Evolutionary conservation across 2,329 filamentous ascomycete genomes (phyloP).

Genomic region (Neurospora crassa): DNA sequence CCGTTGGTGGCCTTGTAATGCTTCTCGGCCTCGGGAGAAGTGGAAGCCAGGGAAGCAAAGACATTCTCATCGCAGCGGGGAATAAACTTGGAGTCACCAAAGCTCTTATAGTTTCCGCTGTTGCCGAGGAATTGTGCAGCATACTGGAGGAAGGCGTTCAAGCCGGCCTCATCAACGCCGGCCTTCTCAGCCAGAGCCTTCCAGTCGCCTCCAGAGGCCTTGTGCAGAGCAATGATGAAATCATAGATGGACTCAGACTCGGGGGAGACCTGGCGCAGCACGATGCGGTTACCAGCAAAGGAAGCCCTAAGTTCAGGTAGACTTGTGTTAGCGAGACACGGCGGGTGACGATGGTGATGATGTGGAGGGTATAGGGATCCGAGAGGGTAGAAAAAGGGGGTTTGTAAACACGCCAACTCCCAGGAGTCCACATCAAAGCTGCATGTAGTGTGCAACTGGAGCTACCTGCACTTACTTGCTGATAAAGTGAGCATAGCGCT

Average conservation of each 20-base stretch:
- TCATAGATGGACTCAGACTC: conserved; percentile 77
- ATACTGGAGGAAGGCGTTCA: conserved; percentile 66
- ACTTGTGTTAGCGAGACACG: conserved; percentile 2
- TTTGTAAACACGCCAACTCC: background rate
- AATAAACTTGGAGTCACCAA: conserved; percentile 77
- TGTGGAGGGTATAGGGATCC: background rate
- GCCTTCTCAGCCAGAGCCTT: conserved; percentile 54
- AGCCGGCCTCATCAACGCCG: conserved; percentile 51
- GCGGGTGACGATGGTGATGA: background rate
- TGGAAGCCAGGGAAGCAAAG: conserved; percentile 54
- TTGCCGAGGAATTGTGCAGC: conserved; percentile 72
- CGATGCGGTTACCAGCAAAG: conserved; percentile 67
- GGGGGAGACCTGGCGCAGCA: conserved; percentile 71
- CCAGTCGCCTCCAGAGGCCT: conserved; percentile 60
- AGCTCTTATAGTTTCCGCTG: conserved; percentile 77
- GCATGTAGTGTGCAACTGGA: background rate
- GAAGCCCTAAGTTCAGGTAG: conserved; percentile 47
- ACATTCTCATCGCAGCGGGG: conserved; percentile 57
- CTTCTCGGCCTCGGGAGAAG: conserved; percentile 49
- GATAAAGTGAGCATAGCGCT: conserved; percentile 86
- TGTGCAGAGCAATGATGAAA: conserved; percentile 66
- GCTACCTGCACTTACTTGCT: conserved; percentile 48
- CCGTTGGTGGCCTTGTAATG: conserved; percentile 60
- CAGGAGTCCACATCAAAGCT: background rate
- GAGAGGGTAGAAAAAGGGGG: background rate